phyloP scores from a whole-genome alignment of 768 basidiomycete species.

The Melanogaster broomeanus region DNA sequence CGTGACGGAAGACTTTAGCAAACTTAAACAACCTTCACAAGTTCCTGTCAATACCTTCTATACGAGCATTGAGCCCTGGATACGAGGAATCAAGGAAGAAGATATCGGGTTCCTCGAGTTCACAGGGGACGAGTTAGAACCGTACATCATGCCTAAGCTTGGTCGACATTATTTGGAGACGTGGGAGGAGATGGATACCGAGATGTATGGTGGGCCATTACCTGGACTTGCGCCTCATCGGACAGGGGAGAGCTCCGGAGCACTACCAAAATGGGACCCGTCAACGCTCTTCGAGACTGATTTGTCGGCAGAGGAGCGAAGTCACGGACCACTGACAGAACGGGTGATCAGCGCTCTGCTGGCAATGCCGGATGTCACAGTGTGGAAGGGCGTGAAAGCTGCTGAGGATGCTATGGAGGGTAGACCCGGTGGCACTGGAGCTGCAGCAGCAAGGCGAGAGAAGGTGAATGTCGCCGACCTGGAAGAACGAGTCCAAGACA shows the following conservation, averaged over 20 bases:
- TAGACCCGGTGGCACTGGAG: conserved; percentile 75
- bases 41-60: conserved; percentile 78
- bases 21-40: conserved; percentile 75
- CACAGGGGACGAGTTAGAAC: conserved; percentile 87
- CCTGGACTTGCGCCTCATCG: conserved; percentile 43
- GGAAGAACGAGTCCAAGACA: conserved; percentile 73
- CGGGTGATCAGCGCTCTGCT: conserved; percentile 75
- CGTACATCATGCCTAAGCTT: conserved; percentile 83
- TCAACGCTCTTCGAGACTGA: conserved; percentile 76
- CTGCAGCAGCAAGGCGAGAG: conserved; percentile 73
- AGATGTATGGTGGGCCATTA: conserved; percentile 43
- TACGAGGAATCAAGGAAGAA: conserved; percentile 89
- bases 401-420: conserved; percentile 86
- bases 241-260: conserved; percentile 25
- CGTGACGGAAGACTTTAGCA: conserved; percentile 88
- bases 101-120: conserved; percentile 93
- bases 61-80: conserved; percentile 84
- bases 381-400: conserved; percentile 79
- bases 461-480: conserved; percentile 79
- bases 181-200: conserved; percentile 91
- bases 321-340: conserved; percentile 88
- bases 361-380: conserved; percentile 62
- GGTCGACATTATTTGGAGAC: conserved; percentile 84
- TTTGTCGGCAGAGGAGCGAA: conserved; percentile 70
- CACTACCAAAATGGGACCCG: conserved; percentile 79